Percentiles rank a stretch among this genome's conserved stretches.
These are phyloP conservation scores for Scleroderma citrinum DNA, from an alignment of 768 basidiomycete species.

Conservation along the genomic window DNA sequence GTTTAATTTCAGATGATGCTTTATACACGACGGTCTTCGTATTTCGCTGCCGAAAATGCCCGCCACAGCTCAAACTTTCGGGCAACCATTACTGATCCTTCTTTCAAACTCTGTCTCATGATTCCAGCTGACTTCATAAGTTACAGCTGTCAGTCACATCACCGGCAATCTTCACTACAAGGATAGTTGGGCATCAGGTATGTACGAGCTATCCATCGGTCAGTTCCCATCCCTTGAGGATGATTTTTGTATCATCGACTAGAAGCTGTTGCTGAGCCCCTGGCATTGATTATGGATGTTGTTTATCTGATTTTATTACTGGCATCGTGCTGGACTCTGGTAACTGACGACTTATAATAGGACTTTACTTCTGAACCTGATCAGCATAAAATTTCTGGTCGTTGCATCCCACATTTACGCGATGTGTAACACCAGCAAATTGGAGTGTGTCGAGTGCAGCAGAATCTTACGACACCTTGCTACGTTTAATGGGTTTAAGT, in stretches of 20 bases:
- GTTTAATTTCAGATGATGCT: background rate
- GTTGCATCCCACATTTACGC: too few species aligned
- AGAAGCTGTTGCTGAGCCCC: slow-evolving; percentile 85
- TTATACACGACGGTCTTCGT: slow-evolving; percentile 87
- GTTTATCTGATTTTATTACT: slow-evolving; percentile 28
- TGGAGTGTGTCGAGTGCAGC: too few species aligned
- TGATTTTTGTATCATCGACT: slow-evolving; percentile 57
- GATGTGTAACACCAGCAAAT: too few species aligned
- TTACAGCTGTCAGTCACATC: background rate
- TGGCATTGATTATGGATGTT: slow-evolving; percentile 50
- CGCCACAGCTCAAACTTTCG: slow-evolving; percentile 85
- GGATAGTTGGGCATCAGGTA: background rate
- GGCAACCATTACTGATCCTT: slow-evolving; percentile 77
- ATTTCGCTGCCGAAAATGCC: slow-evolving; percentile 80
- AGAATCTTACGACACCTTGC: too few species aligned
- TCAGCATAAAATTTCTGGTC: too few species aligned
- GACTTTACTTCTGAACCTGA: background rate
- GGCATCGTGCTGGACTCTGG: background rate
- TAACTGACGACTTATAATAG: background rate
- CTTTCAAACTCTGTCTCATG: slow-evolving; percentile 3
- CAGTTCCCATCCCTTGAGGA: slow-evolving; percentile 7
- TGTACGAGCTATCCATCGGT: slow-evolving; percentile 6
- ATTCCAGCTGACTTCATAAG: background rate
- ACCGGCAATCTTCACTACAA: background rate
- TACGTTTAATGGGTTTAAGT: too few species aligned